These are phyloP conservation scores for Talaromyces adpressus DNA, from an alignment of 495 filamentous ascomycete genomes.

Conservation along the genomic window DNA sequence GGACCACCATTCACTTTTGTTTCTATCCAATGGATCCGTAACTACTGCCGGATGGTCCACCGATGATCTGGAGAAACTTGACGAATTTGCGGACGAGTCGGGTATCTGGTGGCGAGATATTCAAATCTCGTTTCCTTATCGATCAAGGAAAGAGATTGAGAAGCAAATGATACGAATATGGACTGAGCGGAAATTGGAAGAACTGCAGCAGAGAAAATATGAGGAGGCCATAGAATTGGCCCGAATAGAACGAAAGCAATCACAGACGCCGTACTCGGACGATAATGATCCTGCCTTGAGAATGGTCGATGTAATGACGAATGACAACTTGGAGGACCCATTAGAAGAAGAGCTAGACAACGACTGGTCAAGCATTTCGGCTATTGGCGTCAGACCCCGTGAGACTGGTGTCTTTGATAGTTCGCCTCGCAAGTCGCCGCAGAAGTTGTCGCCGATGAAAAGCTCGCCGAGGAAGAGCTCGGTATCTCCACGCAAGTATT, in stretches of 20 bases:
- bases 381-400: not conserved
- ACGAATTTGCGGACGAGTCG: slow-evolving; percentile 18
- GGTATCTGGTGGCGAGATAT: slow-evolving; percentile 30
- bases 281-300: not conserved
- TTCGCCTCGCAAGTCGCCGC: not conserved
- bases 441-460: not conserved
- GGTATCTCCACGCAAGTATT: slow-evolving; percentile 6
- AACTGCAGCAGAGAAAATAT: not conserved
- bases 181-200: slow-evolving; percentile 14
- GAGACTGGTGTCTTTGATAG: not conserved
- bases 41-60: slow-evolving; percentile 21
- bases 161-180: slow-evolving; percentile 32
- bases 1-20: slow-evolving; percentile 22
- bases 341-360: slow-evolving; percentile 1
- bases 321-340: not conserved
- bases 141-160: slow-evolving; percentile 29
- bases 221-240: slow-evolving; percentile 6
- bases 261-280: not conserved
- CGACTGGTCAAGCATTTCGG: slow-evolving; percentile 2
- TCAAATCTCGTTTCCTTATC: slow-evolving; percentile 20
- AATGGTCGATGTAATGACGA: slow-evolving; percentile 2
- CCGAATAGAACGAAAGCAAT: not conserved
- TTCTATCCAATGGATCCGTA: slow-evolving; percentile 11
- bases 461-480: slow-evolving; percentile 2
- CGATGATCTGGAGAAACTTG: slow-evolving; percentile 22